phyloP scores from a whole-genome alignment of 805 yeast genomes.

The Lachancea cidri region DNA sequence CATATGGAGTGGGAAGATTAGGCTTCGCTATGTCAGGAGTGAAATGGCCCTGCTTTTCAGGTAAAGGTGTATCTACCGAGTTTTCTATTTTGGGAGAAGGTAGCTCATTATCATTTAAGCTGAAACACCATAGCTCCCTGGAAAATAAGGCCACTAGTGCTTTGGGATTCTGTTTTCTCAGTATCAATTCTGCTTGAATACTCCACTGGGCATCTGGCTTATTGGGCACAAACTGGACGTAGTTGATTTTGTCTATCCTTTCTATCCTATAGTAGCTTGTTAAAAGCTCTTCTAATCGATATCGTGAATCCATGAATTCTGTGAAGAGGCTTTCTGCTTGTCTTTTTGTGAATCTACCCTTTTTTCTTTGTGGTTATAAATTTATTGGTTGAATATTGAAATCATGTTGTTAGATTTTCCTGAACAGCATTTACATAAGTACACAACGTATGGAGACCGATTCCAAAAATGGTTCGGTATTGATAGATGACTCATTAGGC shows the following conservation, averaged over 20 bases:
- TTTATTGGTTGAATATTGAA: background rate
- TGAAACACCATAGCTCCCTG: slow-evolving; percentile 42
- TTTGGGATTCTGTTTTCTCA: slow-evolving; percentile 34
- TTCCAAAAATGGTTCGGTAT: slow-evolving; percentile 12
- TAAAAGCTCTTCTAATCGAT: slow-evolving; percentile 25
- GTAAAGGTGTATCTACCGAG: slow-evolving; percentile 11
- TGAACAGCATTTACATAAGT: background rate
- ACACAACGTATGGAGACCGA: slow-evolving; percentile 1
- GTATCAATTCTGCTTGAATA: slow-evolving; percentile 37
- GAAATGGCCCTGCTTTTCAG: slow-evolving; percentile 31
- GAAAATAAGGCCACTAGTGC: slow-evolving; percentile 36
- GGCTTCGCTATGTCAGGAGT: slow-evolving; percentile 34
- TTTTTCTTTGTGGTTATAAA: background rate
- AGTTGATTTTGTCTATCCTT: slow-evolving; percentile 28
- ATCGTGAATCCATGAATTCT: slow-evolving; percentile 8
- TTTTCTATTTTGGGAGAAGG: slow-evolving; percentile 26
- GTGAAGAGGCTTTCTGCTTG: background rate
- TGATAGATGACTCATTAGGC: slow-evolving; percentile 19
- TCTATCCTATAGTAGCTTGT: slow-evolving; percentile 30
- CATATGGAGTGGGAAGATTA: slow-evolving; percentile 37
- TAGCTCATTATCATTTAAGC: slow-evolving; percentile 35
- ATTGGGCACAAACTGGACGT: slow-evolving; percentile 30
- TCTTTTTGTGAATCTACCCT: background rate
- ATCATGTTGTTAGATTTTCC: background rate
- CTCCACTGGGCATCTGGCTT: slow-evolving; percentile 38